phyloP scores from a whole-genome alignment of 768 basidiomycete species.

The Mycena vitilis region DNA sequence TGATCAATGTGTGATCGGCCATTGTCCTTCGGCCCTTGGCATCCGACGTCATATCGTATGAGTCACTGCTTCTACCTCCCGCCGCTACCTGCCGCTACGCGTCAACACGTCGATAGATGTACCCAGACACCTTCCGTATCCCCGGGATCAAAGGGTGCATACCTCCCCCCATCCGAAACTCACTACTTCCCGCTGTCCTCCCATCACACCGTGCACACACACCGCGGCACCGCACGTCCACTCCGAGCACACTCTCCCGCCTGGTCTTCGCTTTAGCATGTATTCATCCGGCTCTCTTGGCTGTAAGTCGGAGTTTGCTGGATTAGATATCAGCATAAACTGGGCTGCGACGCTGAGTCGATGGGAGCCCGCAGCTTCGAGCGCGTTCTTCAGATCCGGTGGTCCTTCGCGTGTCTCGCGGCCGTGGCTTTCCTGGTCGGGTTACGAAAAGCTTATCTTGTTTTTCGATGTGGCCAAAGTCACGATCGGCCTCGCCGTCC shows the following conservation, averaged over 20 bases:
- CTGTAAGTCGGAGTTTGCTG: constrained; percentile 56
- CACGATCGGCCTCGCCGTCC: constrained; percentile 58
- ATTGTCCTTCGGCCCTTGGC: too few species aligned
- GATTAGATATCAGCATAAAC: constrained; percentile 71
- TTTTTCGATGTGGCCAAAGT: constrained; percentile 73
- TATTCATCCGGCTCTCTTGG: constrained; percentile 64
- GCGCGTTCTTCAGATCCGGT: constrained; percentile 56
- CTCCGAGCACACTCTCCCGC: constrained; percentile 38
- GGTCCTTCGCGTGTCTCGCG: constrained; percentile 66
- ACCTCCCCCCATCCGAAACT: constrained; percentile 67
- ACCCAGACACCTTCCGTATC: too few species aligned
- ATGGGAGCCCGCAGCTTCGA: constrained; percentile 64
- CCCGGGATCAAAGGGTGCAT: constrained; percentile 48
- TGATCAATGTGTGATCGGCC: too few species aligned
- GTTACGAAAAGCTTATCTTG: constrained; percentile 70
- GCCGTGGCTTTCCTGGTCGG: constrained; percentile 72
- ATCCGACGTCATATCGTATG: too few species aligned
- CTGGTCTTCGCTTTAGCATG: constrained; percentile 66
- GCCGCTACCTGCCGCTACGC: too few species aligned
- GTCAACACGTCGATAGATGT: too few species aligned
- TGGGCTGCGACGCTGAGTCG: constrained; percentile 78
- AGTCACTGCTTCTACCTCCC: too few species aligned
- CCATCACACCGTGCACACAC: constrained; percentile 69
- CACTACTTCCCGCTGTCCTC: constrained; percentile 71
- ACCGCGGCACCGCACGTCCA: constrained; percentile 75